Evolutionary conservation across 805 yeast species (phyloP).

Genomic region (Yamadazyma philogaea): DNA sequence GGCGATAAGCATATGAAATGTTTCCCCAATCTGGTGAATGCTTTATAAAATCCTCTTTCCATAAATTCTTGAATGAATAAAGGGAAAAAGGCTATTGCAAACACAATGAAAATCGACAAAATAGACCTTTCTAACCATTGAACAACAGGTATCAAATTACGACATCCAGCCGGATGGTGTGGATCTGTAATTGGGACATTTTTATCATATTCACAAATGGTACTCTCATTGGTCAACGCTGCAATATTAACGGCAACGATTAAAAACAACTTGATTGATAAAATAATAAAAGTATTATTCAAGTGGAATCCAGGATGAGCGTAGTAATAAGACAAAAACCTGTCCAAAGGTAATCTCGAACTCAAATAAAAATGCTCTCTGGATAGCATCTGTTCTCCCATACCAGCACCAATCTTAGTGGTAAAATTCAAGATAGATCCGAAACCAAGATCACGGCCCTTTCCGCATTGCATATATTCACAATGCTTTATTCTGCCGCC

Average conservation of each 20-base stretch:
- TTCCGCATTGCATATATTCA: slow-evolving; percentile 87
- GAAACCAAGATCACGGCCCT: slow-evolving; percentile 86
- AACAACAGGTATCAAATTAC: slow-evolving; percentile 67
- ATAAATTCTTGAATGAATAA: slow-evolving; percentile 74
- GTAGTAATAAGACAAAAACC: slow-evolving; percentile 78
- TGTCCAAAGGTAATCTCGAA: slow-evolving; percentile 74
- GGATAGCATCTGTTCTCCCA: slow-evolving; percentile 87
- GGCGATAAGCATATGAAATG: slow-evolving; percentile 73
- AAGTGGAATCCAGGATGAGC: slow-evolving; percentile 88
- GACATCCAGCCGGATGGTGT: slow-evolving; percentile 66
- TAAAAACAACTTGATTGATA: slow-evolving; percentile 71
- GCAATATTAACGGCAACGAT: slow-evolving; percentile 68
- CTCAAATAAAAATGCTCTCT: slow-evolving; percentile 82
- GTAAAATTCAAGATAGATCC: slow-evolving; percentile 84
- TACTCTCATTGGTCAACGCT: slow-evolving; percentile 69
- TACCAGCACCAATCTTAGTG: slow-evolving; percentile 87
- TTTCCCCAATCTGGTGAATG: slow-evolving; percentile 63
- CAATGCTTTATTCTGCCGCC: slow-evolving; percentile 88
- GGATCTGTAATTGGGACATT: slow-evolving; percentile 67
- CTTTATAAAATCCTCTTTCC: slow-evolving; percentile 79
- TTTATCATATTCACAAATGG: slow-evolving; percentile 64
- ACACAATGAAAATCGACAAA: slow-evolving; percentile 75
- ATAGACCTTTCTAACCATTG: slow-evolving; percentile 83
- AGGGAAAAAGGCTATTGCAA: slow-evolving; percentile 77
- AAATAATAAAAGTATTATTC: slow-evolving; percentile 73